phyloP scores from a whole-genome alignment of 805 yeast species.

The Saturnispora galanensis region DNA sequence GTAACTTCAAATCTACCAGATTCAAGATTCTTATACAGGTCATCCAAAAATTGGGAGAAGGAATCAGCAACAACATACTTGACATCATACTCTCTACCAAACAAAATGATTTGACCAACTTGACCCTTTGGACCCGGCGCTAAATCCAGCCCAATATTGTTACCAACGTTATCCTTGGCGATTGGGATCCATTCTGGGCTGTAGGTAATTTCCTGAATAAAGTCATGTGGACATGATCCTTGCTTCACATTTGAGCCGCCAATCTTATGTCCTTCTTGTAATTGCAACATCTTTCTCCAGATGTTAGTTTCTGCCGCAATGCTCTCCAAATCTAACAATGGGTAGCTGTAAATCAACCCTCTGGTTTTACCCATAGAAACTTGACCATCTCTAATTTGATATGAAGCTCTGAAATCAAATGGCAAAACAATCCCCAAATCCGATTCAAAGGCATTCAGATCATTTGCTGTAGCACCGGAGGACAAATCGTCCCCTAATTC shows the following conservation, averaged over 20 bases:
- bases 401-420: constrained; percentile 69
- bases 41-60: constrained; percentile 81
- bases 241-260: constrained; percentile 26
- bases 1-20: constrained; percentile 69
- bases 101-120: constrained; percentile 86
- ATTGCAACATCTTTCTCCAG: constrained; percentile 63
- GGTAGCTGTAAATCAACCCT: constrained; percentile 74
- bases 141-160: constrained; percentile 84
- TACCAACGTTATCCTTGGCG: constrained; percentile 81
- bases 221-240: constrained; percentile 67
- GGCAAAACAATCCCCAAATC: constrained; percentile 74
- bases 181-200: constrained; percentile 89
- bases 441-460: constrained; percentile 71
- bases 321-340: constrained; percentile 71
- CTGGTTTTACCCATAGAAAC: constrained; percentile 62
- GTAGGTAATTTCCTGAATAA: constrained; percentile 71
- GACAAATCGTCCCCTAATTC: constrained; percentile 73
- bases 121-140: constrained; percentile 70
- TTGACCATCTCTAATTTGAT: constrained; percentile 85
- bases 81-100: constrained; percentile 90
- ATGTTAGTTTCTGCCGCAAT: constrained; percentile 70
- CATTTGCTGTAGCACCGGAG: constrained; percentile 71
- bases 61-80: constrained; percentile 79
- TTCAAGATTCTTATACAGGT: constrained; percentile 81
- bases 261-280: constrained; percentile 12